These are phyloP conservation scores for Besnoitia besnoiti DNA, from an alignment of 169 alveolate species.

Conservation along the genomic window DNA sequence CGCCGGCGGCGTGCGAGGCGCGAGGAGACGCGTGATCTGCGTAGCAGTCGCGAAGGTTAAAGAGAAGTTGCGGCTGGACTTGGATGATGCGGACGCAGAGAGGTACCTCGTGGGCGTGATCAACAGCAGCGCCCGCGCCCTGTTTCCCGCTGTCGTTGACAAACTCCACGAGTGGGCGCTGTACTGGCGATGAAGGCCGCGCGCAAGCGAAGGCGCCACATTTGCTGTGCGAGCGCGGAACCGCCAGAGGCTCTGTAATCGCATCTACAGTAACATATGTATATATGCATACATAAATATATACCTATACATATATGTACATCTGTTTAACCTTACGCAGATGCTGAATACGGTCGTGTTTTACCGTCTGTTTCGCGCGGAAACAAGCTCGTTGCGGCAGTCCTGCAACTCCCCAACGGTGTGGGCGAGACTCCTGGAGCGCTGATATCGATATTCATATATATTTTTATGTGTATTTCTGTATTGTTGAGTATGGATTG, in stretches of 20 bases:
- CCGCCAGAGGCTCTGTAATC: not conserved
- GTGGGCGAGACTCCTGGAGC: too few relatives aligned
- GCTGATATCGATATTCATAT: too few relatives aligned
- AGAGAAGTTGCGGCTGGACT: slow-evolving; percentile 37
- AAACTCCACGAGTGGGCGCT: slow-evolving; percentile 90
- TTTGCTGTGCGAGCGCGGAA: not conserved
- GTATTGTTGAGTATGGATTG: too few relatives aligned
- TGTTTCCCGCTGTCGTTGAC: slow-evolving; percentile 90
- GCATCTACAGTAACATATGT: not conserved
- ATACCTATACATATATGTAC: too few relatives aligned
- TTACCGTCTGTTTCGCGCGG: too few relatives aligned
- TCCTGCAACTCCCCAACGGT: too few relatives aligned
- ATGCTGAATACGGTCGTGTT: too few relatives aligned
- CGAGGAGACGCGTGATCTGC: slow-evolving; percentile 32
- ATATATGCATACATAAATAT: not conserved
- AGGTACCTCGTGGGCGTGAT: slow-evolving; percentile 84
- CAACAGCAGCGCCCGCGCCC: slow-evolving; percentile 89
- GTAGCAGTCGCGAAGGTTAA: slow-evolving; percentile 42
- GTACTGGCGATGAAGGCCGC: slow-evolving; percentile 79
- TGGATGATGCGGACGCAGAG: slow-evolving; percentile 90
- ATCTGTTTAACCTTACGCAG: too few relatives aligned
- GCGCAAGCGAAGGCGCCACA: not conserved
- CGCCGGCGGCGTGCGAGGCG: not conserved
- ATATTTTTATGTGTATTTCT: too few relatives aligned
- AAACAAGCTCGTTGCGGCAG: too few relatives aligned